phyloP scores from a whole-genome alignment of 371 early-diverging fungal species.

The Phascolomyces articulosus region DNA sequence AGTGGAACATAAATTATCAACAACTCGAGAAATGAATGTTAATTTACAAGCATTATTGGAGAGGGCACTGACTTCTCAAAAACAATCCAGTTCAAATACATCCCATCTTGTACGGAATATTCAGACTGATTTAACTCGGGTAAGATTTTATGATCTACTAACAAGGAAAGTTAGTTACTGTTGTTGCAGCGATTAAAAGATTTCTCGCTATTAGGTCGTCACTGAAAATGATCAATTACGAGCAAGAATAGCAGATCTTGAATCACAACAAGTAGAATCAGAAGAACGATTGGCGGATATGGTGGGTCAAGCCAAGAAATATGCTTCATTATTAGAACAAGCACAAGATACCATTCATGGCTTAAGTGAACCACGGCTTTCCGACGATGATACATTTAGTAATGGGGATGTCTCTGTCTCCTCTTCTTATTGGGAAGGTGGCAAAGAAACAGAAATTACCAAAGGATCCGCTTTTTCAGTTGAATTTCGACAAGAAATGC shows the following conservation, averaged over 20 bases:
- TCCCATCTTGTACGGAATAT: slow-evolving; percentile 65
- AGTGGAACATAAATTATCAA: slow-evolving; percentile 64
- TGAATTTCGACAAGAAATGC: slow-evolving; percentile 58
- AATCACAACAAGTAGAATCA: slow-evolving; percentile 60
- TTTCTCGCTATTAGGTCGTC: slow-evolving; percentile 46
- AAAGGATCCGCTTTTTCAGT: slow-evolving; percentile 59
- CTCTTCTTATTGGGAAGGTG: slow-evolving; percentile 31
- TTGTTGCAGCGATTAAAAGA: no score
- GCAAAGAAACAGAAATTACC: slow-evolving; percentile 51
- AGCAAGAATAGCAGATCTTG: slow-evolving; percentile 63
- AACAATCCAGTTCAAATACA: slow-evolving; percentile 63
- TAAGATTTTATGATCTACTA: slow-evolving; percentile 27
- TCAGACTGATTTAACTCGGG: slow-evolving; percentile 65
- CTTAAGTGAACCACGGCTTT: slow-evolving; percentile 49
- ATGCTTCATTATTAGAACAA: slow-evolving; percentile 63
- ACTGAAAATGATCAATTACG: slow-evolving; percentile 65
- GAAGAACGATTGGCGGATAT: slow-evolving; percentile 63
- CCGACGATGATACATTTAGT: slow-evolving; percentile 40
- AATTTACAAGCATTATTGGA: slow-evolving; percentile 60
- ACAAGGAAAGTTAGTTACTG: no score
- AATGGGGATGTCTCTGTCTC: slow-evolving; percentile 31
- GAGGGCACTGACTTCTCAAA: slow-evolving; percentile 60
- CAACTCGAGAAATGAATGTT: slow-evolving; percentile 66
- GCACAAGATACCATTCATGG: slow-evolving; percentile 70
- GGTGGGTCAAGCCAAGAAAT: slow-evolving; percentile 69